Base-by-base conservation (phyloP, 768 basidiomycete genomes). In the Tulasnella sp. region DNA sequence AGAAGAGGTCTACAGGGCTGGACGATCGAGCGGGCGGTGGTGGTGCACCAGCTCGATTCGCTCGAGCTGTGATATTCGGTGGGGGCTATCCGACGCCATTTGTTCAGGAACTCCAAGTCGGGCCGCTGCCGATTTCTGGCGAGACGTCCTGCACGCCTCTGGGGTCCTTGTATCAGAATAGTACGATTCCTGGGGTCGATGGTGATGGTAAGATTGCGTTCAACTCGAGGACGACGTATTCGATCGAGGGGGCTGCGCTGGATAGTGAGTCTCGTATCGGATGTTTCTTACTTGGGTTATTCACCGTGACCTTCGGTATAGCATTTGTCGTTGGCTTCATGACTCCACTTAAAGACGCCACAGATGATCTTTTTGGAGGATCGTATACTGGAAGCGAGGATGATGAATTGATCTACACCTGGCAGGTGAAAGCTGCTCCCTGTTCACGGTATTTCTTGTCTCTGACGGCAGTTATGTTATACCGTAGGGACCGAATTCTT, bases 151-250 rank as follows among this genome's bases (percentile, higher is more conserved):
- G 6, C 9, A 25, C 31, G 15, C 34, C 50, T 6, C 37, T 52
- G n/a, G 32, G 31, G 15, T 52, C 32, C 14, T 5, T 52, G 27
- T 52, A 52, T 52, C 50, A 52, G 23, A 52, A 52, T 19, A 52
- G 50, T 37, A 52, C 34, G 3, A 21, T 52, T 2, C 15, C 50
- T 4, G 50, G 50, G 37, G 50, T 52, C 3, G 29, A 52, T 15
- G 50, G 50, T 3, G 32, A 35, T 5, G 50, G 50, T 21, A 35
- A 34, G 17, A 35, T 52, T 15, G 32, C 50, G 4, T 52, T 52
- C 35, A 52, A 52, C 14, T 37, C 50, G 37, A 35, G 50, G 32
- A 23, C 37, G n/a, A 52, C 35, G 3, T 36, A 35, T 36, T 17
- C 32, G 17, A 35, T 52, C 34, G 50, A 52, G 21, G 2, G 8